Percentiles rank a stretch among this genome's conserved stretches.
Conservation (phyloP, 2,329 filamentous ascomycete genomes). For the Hortaea sp. region DNA sequence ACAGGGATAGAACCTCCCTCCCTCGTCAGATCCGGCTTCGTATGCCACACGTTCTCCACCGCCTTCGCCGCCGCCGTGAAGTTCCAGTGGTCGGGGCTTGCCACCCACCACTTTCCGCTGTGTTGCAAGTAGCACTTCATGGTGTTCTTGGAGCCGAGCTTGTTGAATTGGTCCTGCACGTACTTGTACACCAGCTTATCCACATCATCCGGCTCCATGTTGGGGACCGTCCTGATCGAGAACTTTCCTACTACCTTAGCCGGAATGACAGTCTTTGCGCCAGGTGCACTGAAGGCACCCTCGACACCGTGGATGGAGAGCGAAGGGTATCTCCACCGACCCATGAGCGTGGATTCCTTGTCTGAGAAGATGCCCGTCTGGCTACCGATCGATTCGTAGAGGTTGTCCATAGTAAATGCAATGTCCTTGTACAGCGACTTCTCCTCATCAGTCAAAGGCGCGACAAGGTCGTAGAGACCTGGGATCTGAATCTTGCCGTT, state of each 20-base stretch:
- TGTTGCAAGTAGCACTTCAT: slow-evolving; percentile 75
- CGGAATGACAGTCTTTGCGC: slow-evolving; percentile 96
- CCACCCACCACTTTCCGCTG: slow-evolving; percentile 97
- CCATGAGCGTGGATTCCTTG: slow-evolving; percentile 91
- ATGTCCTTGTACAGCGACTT: slow-evolving; percentile 80
- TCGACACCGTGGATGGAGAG: slow-evolving; percentile 91
- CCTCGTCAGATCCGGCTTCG: slow-evolving; percentile 87
- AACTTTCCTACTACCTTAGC: slow-evolving; percentile 98
- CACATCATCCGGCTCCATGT: slow-evolving; percentile 91
- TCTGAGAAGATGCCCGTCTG: slow-evolving; percentile 76
- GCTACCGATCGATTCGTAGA: slow-evolving; percentile 85
- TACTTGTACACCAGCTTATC: slow-evolving; percentile 77
- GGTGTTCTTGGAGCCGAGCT: slow-evolving; percentile 85
- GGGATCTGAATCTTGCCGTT: slow-evolving; percentile 88
- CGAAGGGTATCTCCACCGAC: slow-evolving; percentile 88
- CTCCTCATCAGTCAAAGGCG: slow-evolving; percentile 77
- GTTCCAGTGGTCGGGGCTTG: slow-evolving; percentile 97
- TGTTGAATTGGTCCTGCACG: slow-evolving; percentile 73
- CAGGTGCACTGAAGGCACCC: slow-evolving; percentile 84
- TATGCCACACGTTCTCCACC: slow-evolving; percentile 88
- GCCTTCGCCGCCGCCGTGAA: slow-evolving; percentile 90
- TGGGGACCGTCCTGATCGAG: slow-evolving; percentile 90
- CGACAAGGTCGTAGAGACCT: slow-evolving; percentile 90
- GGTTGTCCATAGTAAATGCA: slow-evolving; percentile 89
- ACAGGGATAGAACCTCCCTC: slow-evolving; percentile 97